These are phyloP conservation scores for Suillus subalutaceus DNA, from an alignment of 768 basidiomycete species.

Conservation along the genomic window DNA sequence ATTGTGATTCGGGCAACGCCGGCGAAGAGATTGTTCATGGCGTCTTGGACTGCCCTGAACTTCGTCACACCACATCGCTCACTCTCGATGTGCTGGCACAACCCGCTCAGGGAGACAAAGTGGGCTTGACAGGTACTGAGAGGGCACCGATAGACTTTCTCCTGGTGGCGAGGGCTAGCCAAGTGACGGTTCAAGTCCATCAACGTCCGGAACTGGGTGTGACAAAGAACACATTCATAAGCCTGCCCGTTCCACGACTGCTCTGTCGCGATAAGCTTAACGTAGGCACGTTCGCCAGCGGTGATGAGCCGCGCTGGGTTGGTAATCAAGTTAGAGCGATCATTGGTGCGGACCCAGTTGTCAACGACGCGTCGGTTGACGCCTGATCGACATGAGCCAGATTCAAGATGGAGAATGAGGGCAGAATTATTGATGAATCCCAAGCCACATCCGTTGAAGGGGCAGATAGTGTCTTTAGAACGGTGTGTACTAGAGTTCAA, in stretches of 20 bases:
- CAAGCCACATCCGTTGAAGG: constrained; percentile 44
- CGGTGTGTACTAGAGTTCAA: constrained; percentile 55
- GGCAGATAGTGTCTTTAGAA: constrained; percentile 39
- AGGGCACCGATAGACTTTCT: constrained; percentile 59
- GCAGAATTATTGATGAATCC: constrained; percentile 57
- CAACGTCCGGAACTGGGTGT: constrained; percentile 43
- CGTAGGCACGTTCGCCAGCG: constrained; percentile 12
- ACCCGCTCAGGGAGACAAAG: constrained; percentile 57
- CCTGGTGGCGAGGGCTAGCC: constrained; percentile 59
- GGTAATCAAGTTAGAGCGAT: constrained; percentile 54
- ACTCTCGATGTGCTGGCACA: constrained; percentile 70
- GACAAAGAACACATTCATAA: constrained; percentile 72
- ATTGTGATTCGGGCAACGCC: constrained; percentile 19
- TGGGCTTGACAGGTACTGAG: constrained; percentile 41
- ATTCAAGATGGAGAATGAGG: constrained; percentile 65
- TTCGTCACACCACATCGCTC: constrained; percentile 56
- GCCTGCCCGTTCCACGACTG: constrained; percentile 43
- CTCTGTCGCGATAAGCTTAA: constrained; percentile 34
- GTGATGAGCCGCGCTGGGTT: constrained; percentile 55
- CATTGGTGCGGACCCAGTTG: constrained; percentile 42
- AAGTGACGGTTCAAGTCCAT: constrained; percentile 61
- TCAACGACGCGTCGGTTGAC: constrained; percentile 41
- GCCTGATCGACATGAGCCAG: constrained; percentile 57
- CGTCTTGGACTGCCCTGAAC: constrained; percentile 45
- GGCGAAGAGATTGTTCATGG: constrained; percentile 39